These are phyloP conservation scores for Botrytis paeoniae DNA, from an alignment of 2,329 filamentous ascomycete species.

Conservation along the genomic window DNA sequence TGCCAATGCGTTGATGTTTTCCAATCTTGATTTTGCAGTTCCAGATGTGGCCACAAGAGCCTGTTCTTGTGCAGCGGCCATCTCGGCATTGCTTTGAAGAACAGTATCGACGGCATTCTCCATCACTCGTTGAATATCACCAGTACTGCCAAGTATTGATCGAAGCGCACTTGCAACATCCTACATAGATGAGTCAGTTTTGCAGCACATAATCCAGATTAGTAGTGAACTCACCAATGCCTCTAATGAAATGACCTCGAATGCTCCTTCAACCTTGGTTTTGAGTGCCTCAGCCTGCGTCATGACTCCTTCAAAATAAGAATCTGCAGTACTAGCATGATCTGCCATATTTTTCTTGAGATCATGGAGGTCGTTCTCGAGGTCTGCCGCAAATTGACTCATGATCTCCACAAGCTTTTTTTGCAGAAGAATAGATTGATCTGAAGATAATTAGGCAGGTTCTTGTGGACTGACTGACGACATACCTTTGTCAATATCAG, in stretches of 20 bases:
- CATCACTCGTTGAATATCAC: conserved; percentile 26
- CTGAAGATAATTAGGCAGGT: conserved; percentile 28
- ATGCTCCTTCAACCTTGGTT: conserved; percentile 27
- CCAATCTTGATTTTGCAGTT: conserved; percentile 26
- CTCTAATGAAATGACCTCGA: conserved; percentile 30
- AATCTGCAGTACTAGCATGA: conserved; percentile 26
- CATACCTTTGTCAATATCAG: conserved; percentile 54
- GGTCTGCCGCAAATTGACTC: conserved; percentile 29
- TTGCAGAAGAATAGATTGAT: conserved; percentile 35
- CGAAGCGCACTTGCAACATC: conserved; percentile 12
- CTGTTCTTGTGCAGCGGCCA: conserved; percentile 34
- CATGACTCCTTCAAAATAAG: conserved; percentile 29
- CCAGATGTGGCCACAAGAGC: conserved; percentile 29
- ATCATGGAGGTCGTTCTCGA: conserved; percentile 28
- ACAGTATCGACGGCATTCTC: conserved; percentile 24
- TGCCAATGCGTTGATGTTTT: conserved; percentile 28
- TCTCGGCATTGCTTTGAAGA: conserved; percentile 31
- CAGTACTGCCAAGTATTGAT: conserved; percentile 19
- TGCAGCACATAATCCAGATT: background rate
- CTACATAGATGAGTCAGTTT: background rate
- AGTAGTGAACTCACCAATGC: background rate
- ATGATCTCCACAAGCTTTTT: conserved; percentile 35
- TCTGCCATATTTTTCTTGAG: conserved; percentile 29
- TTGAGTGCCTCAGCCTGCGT: conserved; percentile 28
- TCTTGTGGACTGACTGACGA: background rate